A percentile compares a stretch with the other conserved stretches of the same genome.
These are phyloP conservation scores for Suhomyces tanzawaensis DNA, from an alignment of 805 yeast species.

Conservation along the genomic window DNA sequence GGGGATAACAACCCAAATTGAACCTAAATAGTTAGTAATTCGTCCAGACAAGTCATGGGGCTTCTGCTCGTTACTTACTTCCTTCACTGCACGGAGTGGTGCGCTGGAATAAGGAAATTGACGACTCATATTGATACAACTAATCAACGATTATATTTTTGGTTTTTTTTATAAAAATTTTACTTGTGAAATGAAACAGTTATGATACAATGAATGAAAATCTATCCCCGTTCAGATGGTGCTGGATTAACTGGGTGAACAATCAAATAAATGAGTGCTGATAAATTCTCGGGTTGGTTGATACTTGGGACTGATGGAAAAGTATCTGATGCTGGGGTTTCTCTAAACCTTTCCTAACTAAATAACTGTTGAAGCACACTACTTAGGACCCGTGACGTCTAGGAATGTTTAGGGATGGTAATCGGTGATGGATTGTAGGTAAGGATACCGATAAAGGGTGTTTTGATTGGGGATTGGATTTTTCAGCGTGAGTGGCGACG, in stretches of 20 bases:
- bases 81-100: conserved; percentile 94
- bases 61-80: conserved; percentile 49
- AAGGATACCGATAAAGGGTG: conserved; percentile 2
- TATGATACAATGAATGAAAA: not conserved
- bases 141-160: conserved; percentile 7
- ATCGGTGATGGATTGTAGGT: conserved; percentile 2
- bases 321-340: conserved; percentile 1
- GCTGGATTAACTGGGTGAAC: conserved; percentile 10
- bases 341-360: conserved; percentile 5
- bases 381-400: not conserved
- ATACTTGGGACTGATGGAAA: not conserved
- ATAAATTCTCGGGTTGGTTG: not conserved
- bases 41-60: conserved; percentile 1
- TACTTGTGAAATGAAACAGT: not conserved
- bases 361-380: conserved; percentile 4
- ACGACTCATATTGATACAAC: conserved; percentile 37
- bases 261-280: conserved; percentile 36
- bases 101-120: conserved; percentile 94
- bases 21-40: conserved; percentile 44
- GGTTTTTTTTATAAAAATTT: conserved; percentile 14
- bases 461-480: conserved; percentile 5
- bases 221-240: not conserved
- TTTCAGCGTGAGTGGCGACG: conserved; percentile 6
- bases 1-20: conserved; percentile 98
- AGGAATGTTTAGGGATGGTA: conserved; percentile 4